phyloP scores from a whole-genome alignment of 352 stramenopile species.

The Phytophthora tentaculata region DNA sequence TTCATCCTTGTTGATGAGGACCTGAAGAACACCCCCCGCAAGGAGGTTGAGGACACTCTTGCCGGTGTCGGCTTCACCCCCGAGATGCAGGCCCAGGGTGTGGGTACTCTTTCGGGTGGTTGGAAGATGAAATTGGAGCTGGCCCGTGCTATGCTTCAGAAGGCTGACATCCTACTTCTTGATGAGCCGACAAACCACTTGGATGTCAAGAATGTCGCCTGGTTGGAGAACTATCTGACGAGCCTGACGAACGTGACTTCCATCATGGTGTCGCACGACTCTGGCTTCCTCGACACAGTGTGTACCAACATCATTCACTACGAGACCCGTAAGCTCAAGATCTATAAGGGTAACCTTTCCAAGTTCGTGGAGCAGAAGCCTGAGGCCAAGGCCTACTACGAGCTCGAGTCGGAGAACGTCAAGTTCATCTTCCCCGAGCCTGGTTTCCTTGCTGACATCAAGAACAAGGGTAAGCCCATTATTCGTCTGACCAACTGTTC shows the following conservation, averaged over 20 bases:
- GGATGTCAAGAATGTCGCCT: slow-evolving; percentile 93
- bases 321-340: slow-evolving; percentile 92
- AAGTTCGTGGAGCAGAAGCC: slow-evolving; percentile 88
- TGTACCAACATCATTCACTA: slow-evolving; percentile 99
- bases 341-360: slow-evolving; percentile 88
- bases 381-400: slow-evolving; percentile 91
- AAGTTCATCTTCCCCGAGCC: slow-evolving; percentile 90
- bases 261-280: slow-evolving; percentile 97
- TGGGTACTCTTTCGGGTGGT: slow-evolving; percentile 94
- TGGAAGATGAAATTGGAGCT: slow-evolving; percentile 97
- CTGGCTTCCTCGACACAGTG: slow-evolving; percentile 97
- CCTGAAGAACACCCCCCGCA: slow-evolving; percentile 87
- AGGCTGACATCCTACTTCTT: slow-evolving; percentile 96
- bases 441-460: slow-evolving; percentile 90
- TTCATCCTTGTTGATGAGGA: slow-evolving; percentile 91
- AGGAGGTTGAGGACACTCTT: slow-evolving; percentile 94
- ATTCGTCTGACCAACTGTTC: slow-evolving; percentile 89
- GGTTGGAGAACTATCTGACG: slow-evolving; percentile 93
- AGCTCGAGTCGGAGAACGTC: slow-evolving; percentile 83
- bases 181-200: slow-evolving; percentile 97
- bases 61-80: slow-evolving; percentile 93
- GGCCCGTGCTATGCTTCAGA: slow-evolving; percentile 94
- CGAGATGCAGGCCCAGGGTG: slow-evolving; percentile 93
- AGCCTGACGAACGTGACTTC: slow-evolving; percentile 90
- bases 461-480: slow-evolving; percentile 92